These are phyloP conservation scores for Macrophomina pseudophaseolina DNA, from an alignment of 2,329 filamentous ascomycete species.

Conservation along the genomic window DNA sequence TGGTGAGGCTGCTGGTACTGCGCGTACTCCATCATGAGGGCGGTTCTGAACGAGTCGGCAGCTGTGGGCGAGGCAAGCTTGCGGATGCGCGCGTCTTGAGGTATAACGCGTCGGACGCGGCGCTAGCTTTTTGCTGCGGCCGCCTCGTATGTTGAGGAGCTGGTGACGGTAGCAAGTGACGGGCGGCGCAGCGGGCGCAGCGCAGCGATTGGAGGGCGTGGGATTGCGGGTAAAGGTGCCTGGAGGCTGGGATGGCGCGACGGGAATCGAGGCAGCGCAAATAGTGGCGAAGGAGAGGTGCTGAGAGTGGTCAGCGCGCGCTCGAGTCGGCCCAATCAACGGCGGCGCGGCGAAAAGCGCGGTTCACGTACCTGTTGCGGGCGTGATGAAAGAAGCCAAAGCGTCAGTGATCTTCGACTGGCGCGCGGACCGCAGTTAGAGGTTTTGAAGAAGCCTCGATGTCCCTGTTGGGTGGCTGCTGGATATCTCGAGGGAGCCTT, in stretches of 20 bases:
- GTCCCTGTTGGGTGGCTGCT: constrained; percentile 41
- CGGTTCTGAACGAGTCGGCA: constrained; percentile 9
- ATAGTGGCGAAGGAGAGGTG: constrained; percentile 40
- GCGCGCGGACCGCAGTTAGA: constrained; percentile 27
- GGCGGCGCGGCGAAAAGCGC: constrained; percentile 26
- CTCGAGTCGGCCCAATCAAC: constrained; percentile 40
- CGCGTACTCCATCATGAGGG: constrained; percentile 54
- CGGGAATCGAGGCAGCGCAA: constrained; percentile 32
- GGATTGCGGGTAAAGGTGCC: constrained; percentile 26
- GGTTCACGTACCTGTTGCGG: constrained; percentile 30
- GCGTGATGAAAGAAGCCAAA: constrained; percentile 30
- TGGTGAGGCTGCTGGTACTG: constrained; percentile 54
- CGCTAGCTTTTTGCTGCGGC: constrained; percentile 38
- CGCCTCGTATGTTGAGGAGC: constrained; percentile 31
- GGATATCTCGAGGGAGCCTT: constrained; percentile 37
- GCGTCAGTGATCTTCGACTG: constrained; percentile 22
- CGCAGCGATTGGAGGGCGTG: constrained; percentile 37
- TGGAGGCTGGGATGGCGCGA: constrained; percentile 36
- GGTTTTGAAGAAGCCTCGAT: constrained; percentile 35
- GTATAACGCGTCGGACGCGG: constrained; percentile 40
- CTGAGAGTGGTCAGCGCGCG: constrained; percentile 38
- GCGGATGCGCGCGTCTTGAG: constrained; percentile 24
- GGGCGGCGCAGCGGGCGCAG: constrained; percentile 20
- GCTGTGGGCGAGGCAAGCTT: neutral
- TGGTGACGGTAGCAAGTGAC: constrained; percentile 29